Percentiles rank a stretch among this genome's conserved stretches.
phyloP scores from a whole-genome alignment of 306 rosid genomes.

The Vicia faba region DNA sequence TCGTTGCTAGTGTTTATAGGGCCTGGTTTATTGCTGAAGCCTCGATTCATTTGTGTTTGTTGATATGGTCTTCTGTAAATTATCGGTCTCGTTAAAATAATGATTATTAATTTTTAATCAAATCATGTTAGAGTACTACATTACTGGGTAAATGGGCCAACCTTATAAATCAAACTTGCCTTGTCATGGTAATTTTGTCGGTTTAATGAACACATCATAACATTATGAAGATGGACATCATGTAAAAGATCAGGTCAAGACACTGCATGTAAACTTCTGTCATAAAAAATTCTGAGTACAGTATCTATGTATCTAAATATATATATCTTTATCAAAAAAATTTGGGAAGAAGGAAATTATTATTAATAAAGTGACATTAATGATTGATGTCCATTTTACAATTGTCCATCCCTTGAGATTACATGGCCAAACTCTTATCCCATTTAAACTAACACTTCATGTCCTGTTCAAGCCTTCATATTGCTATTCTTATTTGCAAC shows the following conservation, averaged over 20 bases:
- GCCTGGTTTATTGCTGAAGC: not conserved
- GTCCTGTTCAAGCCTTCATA: conserved; percentile 4
- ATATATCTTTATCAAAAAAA: too few species aligned
- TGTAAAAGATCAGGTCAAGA: not conserved
- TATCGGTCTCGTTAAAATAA: not conserved
- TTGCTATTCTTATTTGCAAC: conserved; percentile 21
- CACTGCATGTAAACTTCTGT: conserved; percentile 12
- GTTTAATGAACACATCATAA: too few species aligned
- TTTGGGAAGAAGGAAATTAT: too few species aligned
- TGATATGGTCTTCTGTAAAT: conserved; percentile 7
- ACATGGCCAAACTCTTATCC: too few species aligned
- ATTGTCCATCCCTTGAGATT: too few species aligned
- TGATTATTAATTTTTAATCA: not conserved
- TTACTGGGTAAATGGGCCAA: not conserved
- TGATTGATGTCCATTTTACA: too few species aligned
- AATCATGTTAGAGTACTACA: not conserved
- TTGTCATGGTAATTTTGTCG: not conserved
- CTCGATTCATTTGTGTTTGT: not conserved
- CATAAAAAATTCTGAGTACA: not conserved
- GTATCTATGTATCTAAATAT: too few species aligned
- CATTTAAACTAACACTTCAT: not conserved
- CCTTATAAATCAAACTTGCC: not conserved
- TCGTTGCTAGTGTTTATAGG: conserved; percentile 8
- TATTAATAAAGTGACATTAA: too few species aligned
- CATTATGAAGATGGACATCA: not conserved